These are phyloP conservation scores for Gymnopilus junonius DNA, from an alignment of 768 basidiomycete species.

Conservation along the genomic window DNA sequence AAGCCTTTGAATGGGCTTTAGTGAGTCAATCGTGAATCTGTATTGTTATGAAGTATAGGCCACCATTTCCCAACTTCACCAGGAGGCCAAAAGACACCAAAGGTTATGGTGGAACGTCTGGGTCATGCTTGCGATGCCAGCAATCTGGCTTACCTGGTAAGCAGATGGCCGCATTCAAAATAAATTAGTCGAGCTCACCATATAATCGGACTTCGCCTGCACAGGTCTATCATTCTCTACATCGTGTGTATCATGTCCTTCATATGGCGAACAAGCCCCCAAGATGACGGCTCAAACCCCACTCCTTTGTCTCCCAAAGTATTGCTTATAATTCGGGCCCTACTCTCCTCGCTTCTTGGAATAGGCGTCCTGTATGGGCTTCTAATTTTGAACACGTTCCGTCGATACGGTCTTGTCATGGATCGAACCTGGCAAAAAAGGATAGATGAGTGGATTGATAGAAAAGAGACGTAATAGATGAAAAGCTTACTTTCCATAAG, in stretches of 20 bases:
- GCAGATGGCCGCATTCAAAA: background rate
- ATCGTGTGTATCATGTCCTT: slow-evolving; percentile 58
- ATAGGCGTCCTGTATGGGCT: slow-evolving; percentile 55
- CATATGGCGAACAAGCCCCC: slow-evolving; percentile 57
- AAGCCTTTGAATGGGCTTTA: slow-evolving; percentile 63
- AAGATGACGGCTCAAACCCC: slow-evolving; percentile 30
- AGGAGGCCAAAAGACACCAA: slow-evolving; percentile 53
- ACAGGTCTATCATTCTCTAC: slow-evolving; percentile 60
- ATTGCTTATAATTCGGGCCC: slow-evolving; percentile 40
- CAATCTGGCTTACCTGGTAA: slow-evolving; percentile 65
- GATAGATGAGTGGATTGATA: slow-evolving; percentile 19
- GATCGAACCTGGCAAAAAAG: slow-evolving; percentile 32
- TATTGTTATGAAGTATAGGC: background rate
- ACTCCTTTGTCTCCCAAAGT: background rate
- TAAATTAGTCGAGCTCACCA: background rate
- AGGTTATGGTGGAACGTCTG: slow-evolving; percentile 59
- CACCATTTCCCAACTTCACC: background rate
- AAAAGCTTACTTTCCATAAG: too few species aligned
- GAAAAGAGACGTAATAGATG: slow-evolving; percentile 2
- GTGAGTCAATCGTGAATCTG: slow-evolving; percentile 32
- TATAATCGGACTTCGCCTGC: background rate
- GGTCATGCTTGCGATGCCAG: slow-evolving; percentile 66
- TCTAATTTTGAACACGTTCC: slow-evolving; percentile 56
- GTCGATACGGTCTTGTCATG: slow-evolving; percentile 50
- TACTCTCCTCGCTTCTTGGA: slow-evolving; percentile 46